Base-by-base conservation (phyloP, 768 basidiomycete genomes). In the Austroboletus eburneus region DNA sequence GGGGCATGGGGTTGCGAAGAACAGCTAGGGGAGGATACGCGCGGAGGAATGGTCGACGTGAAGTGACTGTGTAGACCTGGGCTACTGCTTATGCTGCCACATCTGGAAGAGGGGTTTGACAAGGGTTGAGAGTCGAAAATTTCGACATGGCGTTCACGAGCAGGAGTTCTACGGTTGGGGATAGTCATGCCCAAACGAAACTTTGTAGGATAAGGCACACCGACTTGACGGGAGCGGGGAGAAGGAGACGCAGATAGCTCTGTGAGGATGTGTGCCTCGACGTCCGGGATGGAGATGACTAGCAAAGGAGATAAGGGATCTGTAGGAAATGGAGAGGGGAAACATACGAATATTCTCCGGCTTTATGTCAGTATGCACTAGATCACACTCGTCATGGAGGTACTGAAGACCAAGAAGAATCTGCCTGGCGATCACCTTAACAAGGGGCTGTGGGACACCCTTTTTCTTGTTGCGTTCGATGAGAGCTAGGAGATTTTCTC, bases 321-420 rank as follows among this genome's bases (percentile, higher is more conserved):
- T 16, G 42, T 57, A 57, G 38, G 48, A 37, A 45, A 32, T 32
- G 40, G 50, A 58, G 55, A 64, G 49, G 67, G 45, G 55, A 56
- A 49, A 74, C 91, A 74, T 62, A 94, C 92, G 72, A 49, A 96
- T 91, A 62, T 96, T 96, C 74, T 96, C 93, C 45, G 92, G 93
- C 68, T 96, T 94, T 49, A 94, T 85, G 56, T 90, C 87, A 18
- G 93, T 96, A 62, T 96, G 93, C 22, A 94, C 90, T 33, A 95
- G 78, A 60, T 89, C 82, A 66, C 91, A 94, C 66, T 91, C 90
- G 21, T 91, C 87, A 57, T 96, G 93, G 12, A 96, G 79, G 65
- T 93, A 96, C 63, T 93, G 83, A 47, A 95, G 74, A 22, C 91
- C 93, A 16, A 92, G 80, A 37, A 96, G 75, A 39, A 95, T 73